Conservation (phyloP, 2,329 filamentous ascomycete genomes). For the Penicillium sp. region DNA sequence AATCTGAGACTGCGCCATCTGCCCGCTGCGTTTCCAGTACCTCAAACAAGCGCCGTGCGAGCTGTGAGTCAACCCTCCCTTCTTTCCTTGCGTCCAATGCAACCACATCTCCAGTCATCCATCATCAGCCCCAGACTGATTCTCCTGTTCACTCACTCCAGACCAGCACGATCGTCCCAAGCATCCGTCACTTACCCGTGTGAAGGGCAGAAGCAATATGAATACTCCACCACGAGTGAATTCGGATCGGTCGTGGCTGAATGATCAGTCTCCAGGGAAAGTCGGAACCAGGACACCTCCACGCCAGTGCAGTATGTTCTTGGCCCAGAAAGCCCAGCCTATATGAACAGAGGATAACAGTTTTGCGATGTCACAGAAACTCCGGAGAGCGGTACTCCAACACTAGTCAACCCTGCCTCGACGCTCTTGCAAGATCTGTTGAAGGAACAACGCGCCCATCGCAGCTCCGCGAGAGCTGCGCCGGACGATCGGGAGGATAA, state of each 20-base stretch:
- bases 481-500: constrained; percentile 26
- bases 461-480: constrained; percentile 28
- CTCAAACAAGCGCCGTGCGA: too few species aligned
- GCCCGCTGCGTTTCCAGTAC: constrained; percentile 18
- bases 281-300: constrained; percentile 24
- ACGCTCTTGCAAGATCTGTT: constrained; percentile 41
- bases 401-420: constrained; percentile 41
- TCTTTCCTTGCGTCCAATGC: constrained; percentile 5
- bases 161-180: constrained; percentile 25
- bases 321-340: not conserved
- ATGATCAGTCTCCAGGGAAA: constrained; percentile 29
- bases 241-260: constrained; percentile 31
- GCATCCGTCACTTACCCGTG: constrained; percentile 31
- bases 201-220: constrained; percentile 34
- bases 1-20: constrained; percentile 17
- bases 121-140: constrained; percentile 17
- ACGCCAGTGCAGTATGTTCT: constrained; percentile 24
- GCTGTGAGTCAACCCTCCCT: constrained; percentile 21
- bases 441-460: constrained; percentile 42
- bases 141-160: constrained; percentile 10
- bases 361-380: constrained; percentile 24
- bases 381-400: constrained; percentile 29
- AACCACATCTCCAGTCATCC: not conserved
- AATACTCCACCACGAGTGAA: constrained; percentile 29
- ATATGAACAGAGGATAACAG: not conserved